Evolutionary conservation across 805 yeast species (phyloP), one percentile per base, ranked within the genome.

Genomic region (Wickerhamiella azyma): DNA sequence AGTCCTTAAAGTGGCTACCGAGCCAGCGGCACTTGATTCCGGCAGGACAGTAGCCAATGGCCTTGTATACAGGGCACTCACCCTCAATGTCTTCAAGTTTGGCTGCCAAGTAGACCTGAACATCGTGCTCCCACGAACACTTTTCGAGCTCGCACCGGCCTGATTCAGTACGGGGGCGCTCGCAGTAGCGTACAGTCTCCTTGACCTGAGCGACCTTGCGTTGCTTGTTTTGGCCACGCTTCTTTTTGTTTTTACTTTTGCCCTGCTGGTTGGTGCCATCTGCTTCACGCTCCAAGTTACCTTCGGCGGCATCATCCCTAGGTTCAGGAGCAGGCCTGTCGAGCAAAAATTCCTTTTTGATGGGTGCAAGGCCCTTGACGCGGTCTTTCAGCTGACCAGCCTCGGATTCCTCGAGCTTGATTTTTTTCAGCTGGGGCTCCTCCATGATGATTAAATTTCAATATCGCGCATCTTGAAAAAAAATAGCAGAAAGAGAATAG

Each of bases 21-120:
- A 92, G 71, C 85, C 95, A 92, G 56, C 96, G 75, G 66, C 99
- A 92, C 61, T 85, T 89, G 55, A 84, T 65, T 0, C 98, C 98
- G 50, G 81, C 74, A 3, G 95, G 94, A 68, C 99, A 92, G 57
- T 76, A 79, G 0, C 99, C 99, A 30, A 85, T 67, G 1, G 82
- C 80, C 29, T 67, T 67, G 59, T 66, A 86, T 3, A 85, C 95
- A 0, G 98, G 97, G 64, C 99, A 92, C 1, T 57, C 57, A 0
- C 94, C 94, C 9, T 70, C 74, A 18, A 85, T 65, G 59, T 92
- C 97, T 0, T 64, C 69, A 1, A 77, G 81, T 61, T 92, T 89
- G 19, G 73, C 60, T 0, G 59, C 64, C 26, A 92, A 60, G 56
- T 85, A 92, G 40, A 62, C 68, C 2, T 68, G 71, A 19, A 86